A percentile compares a stretch with the other conserved stretches of the same genome.
phyloP scores from a whole-genome alignment of 495 filamentous ascomycete genomes.

The Podospora pseudopauciseta region DNA sequence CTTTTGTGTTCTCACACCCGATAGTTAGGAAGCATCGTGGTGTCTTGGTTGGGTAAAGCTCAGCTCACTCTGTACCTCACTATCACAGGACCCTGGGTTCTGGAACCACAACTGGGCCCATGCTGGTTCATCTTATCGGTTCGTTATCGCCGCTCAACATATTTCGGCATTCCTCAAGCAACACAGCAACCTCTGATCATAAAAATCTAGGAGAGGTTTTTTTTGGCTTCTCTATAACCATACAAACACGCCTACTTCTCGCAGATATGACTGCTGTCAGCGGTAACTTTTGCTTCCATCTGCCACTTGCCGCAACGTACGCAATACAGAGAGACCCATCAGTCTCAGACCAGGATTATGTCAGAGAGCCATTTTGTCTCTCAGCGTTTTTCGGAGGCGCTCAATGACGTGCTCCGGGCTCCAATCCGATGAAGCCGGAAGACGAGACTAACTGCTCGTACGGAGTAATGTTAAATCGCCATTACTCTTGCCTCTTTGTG shows the following conservation, averaged over 20 bases:
- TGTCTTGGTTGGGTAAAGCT: background rate
- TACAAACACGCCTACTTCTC: background rate
- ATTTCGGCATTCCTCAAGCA: background rate
- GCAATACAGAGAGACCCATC: background rate
- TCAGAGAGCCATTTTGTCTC: background rate
- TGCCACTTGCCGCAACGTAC: background rate
- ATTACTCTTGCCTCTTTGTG: background rate
- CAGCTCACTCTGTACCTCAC: background rate
- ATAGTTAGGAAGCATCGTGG: background rate
- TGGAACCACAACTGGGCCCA: background rate
- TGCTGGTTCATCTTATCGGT: slow-evolving; percentile 2
- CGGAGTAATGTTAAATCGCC: background rate
- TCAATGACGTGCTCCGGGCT: background rate
- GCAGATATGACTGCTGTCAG: background rate
- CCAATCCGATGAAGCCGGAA: background rate
- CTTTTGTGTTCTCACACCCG: background rate
- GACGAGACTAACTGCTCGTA: background rate
- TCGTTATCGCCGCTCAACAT: background rate
- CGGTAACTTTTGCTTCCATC: background rate
- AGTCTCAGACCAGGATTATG: background rate
- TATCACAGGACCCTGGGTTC: slow-evolving; percentile 3
- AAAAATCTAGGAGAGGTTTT: background rate
- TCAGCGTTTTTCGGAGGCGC: background rate
- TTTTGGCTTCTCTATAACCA: background rate
- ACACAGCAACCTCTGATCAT: too few relatives aligned